Evolutionary conservation across 208 protist genomes (phyloP).

Genomic region (Trypanosoma conorhini): DNA sequence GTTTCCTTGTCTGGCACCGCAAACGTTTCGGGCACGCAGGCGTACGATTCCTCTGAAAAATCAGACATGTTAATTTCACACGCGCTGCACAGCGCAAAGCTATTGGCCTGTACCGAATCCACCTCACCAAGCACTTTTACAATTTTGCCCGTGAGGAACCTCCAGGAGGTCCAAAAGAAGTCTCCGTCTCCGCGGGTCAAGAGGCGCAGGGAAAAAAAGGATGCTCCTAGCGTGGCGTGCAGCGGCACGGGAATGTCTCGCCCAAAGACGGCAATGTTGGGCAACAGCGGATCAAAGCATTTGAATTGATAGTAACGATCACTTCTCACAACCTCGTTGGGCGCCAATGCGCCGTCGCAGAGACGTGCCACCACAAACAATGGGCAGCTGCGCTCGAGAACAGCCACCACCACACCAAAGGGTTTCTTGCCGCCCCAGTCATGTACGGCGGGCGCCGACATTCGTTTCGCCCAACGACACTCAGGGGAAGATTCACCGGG

Average conservation of each 20-base stretch:
- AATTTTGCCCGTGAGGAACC: conserved; percentile 36
- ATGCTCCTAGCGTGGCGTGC: conserved; percentile 34
- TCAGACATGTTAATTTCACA: conserved; percentile 37
- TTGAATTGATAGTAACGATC: conserved; percentile 71
- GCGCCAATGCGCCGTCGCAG: conserved; percentile 29
- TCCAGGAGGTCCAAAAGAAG: conserved; percentile 12
- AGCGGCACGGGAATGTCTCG: conserved; percentile 47
- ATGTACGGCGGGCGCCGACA: conserved; percentile 34
- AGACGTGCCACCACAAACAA: conserved; percentile 44
- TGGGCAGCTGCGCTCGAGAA: conserved; percentile 46
- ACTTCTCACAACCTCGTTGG: conserved; percentile 31
- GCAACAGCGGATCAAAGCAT: conserved; percentile 55
- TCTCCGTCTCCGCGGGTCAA: conserved; percentile 6
- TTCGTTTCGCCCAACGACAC: conserved; percentile 28
- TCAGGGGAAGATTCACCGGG: conserved; percentile 15
- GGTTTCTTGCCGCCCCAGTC: conserved; percentile 35
- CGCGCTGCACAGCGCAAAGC: conserved; percentile 47
- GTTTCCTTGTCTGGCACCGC: conserved; percentile 41
- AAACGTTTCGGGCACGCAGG: conserved; percentile 50
- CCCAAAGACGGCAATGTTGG: conserved; percentile 63
- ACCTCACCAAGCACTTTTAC: conserved; percentile 36
- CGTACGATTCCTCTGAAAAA: conserved; percentile 76
- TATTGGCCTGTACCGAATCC: conserved; percentile 44
- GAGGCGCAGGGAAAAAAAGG: conserved; percentile 54
- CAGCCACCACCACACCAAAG: conserved; percentile 42